Percentiles rank a stretch among this genome's conserved stretches.
These are phyloP conservation scores for Colletotrichum echinochloae DNA, from an alignment of 2,329 filamentous ascomycete species.

Conservation along the genomic window DNA sequence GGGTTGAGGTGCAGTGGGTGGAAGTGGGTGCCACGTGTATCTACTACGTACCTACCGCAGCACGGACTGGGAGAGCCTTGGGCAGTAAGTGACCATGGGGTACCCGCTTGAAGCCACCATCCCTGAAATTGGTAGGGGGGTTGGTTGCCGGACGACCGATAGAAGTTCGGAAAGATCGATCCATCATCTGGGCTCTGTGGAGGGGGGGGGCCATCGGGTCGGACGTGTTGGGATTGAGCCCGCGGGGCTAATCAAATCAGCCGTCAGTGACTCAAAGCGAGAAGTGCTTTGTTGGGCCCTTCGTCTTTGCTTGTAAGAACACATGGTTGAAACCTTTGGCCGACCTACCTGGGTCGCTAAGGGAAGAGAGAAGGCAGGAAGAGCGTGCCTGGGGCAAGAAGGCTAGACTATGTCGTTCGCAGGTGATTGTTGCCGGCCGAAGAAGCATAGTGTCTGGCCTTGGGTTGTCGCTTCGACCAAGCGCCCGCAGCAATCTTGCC, in stretches of 20 bases:
- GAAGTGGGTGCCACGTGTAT: neutral
- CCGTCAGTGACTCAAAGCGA: slow-evolving; percentile 25
- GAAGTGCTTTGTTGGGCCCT: neutral
- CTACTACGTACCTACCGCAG: slow-evolving; percentile 22
- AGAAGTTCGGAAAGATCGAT: slow-evolving; percentile 39
- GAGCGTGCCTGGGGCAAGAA: neutral
- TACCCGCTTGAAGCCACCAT: slow-evolving; percentile 23
- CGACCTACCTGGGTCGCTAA: too few relatives aligned
- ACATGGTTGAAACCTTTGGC: too few relatives aligned
- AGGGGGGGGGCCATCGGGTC: neutral
- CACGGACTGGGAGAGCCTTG: neutral
- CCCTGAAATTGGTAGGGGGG: slow-evolving; percentile 25
- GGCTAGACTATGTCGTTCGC: slow-evolving; percentile 26
- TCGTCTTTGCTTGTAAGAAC: slow-evolving; percentile 2
- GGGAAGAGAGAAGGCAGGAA: slow-evolving; percentile 3
- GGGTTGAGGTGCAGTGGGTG: neutral
- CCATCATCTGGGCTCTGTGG: slow-evolving; percentile 36
- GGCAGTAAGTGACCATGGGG: slow-evolving; percentile 11
- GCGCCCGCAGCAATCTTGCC: neutral
- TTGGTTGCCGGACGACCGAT: slow-evolving; percentile 15
- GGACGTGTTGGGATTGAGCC: slow-evolving; percentile 25
- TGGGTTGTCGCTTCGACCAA: neutral
- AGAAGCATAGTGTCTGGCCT: slow-evolving; percentile 25
- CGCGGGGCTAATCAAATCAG: slow-evolving; percentile 5
- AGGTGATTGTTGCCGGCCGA: slow-evolving; percentile 13